Base-by-base conservation (phyloP, 1,284 basidiomycete genomes). In the Meira miltonrushii region DNA sequence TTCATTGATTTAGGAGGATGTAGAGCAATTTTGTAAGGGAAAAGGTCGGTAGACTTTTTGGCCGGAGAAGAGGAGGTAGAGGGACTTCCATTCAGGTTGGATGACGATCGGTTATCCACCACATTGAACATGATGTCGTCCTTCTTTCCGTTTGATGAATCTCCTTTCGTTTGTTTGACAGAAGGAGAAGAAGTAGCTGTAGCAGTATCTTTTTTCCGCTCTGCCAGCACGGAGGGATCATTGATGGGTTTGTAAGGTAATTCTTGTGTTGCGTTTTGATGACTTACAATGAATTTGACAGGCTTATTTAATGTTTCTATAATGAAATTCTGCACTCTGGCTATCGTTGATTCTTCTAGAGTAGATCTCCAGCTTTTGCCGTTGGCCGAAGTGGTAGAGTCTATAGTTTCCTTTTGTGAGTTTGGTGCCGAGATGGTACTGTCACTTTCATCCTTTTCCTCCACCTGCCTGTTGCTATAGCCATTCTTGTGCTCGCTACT, bases 161-260 rank as follows among this genome's bases (percentile, higher is more conserved):
- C 28, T 33, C 28, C 28, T 33, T 33, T 33, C 8, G 3, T 33
- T 8, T 33, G 28, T 33, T 33, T 33, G 8, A 8, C 28, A 8
- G 8, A 4, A 4, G 28, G 4, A 3, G 3, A 3, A 3, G 28
- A 4, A 33, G 3, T 33, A 4, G 28, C 28, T 33, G 28, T 4
- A 33, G 28, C 28, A 8, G 28, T 8, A 33, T 33, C 28, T 8
- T 33, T 33, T 33, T 33, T 33, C 4, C 48, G 48, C n/a, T 50
- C 17, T 15, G 13, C n/a, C 23, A 50, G 11, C 41, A 10, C 39
- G n/a, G 17, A 23, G 39, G 21, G 17, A 11, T 58, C 56, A 41
- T 58, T 58, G 23, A 58, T 58, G 15, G 56, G 38, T 12, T 17
- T 47, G 19, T 58, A 58, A 2, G 48, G 48, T 21, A 58, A 25